Evolutionary conservation across 306 rosid species (phyloP), one percentile per base, ranked within the genome.

Genomic region (Malus asiatica): DNA sequence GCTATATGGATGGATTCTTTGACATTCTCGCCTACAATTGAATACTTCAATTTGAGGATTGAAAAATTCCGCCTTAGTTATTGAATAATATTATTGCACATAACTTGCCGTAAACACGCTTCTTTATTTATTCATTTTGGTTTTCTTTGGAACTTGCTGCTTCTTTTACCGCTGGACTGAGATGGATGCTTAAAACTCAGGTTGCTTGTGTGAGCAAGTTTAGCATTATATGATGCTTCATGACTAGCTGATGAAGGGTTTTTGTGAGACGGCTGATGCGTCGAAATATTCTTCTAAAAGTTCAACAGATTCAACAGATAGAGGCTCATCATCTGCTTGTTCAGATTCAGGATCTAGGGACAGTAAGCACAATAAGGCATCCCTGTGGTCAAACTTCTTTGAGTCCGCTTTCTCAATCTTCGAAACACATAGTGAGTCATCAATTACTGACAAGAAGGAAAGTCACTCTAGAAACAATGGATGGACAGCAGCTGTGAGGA

Each of bases 401-500:
- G 74, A 93, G 75, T 91, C 98, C 69, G 84, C 89, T 84, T 78
- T 91, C 85, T 80, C 93, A 66, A 80, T 89, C 75, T 86, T 81
- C 87, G 96, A 93, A 88, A 80, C 90, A 75, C 84, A 77, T 79
- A 88, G 90, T 70, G 90, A 89, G 86, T 78, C 92, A 72, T 82
- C 89, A 1, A 46, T 84, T 76, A 83, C 87, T 88, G 97, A 91
- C 79, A 88, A 87, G 88, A 93, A 91, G 84, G 72, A 86, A 77
- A 84, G 82, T 78, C 84, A 86, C 80, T 79, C 86, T 79, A 87
- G 87, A 85, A 83, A 82, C 25, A 82, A 84, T 85, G 97, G 89
- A 78, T 93, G 98, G 98, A 83, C 92, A 77, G 84, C 89, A 65
- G 84, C 89, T 68, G 90, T 93, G 89, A 91, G 84, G 86, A 91